Percentiles rank a stretch among this genome's conserved stretches.
phyloP scores from a whole-genome alignment of 1,284 basidiomycete species.

The Austroboletus novae-zelandiae region DNA sequence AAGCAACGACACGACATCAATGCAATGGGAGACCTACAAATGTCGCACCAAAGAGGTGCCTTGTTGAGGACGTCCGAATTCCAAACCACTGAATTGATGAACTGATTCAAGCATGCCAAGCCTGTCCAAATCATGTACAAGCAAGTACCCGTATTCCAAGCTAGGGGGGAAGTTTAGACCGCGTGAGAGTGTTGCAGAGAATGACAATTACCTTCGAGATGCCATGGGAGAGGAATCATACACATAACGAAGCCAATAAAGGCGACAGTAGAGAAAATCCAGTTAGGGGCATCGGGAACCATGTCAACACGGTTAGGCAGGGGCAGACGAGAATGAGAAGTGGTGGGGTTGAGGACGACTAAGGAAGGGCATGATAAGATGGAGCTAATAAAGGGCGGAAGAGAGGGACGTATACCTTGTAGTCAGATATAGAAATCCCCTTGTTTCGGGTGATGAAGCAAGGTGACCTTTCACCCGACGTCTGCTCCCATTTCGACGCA shows the following conservation, averaged over 20 bases:
- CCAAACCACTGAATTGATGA: conserved; percentile 59
- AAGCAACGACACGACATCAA: background rate
- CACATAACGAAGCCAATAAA: conserved; percentile 37
- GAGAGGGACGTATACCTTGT: conserved; percentile 14
- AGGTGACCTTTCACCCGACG: conserved; percentile 12
- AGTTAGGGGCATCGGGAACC: conserved; percentile 22
- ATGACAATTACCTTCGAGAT: conserved; percentile 37
- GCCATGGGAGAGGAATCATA: conserved; percentile 45
- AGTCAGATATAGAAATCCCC: conserved; percentile 36
- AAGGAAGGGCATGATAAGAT: background rate
- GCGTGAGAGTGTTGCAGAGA: background rate
- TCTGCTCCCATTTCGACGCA: conserved; percentile 26
- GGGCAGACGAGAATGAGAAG: background rate
- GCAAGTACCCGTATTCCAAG: conserved; percentile 57
- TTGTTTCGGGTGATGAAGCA: conserved; percentile 28
- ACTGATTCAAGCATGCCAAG: conserved; percentile 48
- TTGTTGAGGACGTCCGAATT: conserved; percentile 42
- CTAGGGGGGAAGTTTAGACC: conserved; percentile 18
- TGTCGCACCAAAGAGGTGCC: conserved; percentile 60
- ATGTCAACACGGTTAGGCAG: conserved; percentile 23
- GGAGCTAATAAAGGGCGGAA: conserved; percentile 23
- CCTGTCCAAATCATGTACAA: conserved; percentile 59
- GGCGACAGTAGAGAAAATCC: conserved; percentile 33
- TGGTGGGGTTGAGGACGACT: conserved; percentile 8
- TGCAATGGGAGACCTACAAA: conserved; percentile 13